phyloP scores from a whole-genome alignment of 805 yeast genomes.

The Henningerozyma blattae region DNA sequence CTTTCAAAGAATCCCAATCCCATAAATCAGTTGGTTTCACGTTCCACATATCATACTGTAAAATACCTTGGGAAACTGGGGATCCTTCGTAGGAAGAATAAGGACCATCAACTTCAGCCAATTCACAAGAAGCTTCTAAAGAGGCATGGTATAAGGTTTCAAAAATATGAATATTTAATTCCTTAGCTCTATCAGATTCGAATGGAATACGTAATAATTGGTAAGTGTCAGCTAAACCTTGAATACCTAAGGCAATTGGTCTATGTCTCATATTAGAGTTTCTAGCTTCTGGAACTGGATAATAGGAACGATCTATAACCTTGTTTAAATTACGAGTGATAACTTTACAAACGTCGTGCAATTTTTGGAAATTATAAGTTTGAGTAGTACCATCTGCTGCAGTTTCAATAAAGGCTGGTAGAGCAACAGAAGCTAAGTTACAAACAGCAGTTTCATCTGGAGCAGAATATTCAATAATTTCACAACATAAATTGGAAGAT shows the following conservation, averaged over 20 bases:
- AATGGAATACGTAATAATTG: conserved; percentile 73
- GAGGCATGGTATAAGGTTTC: conserved; percentile 96
- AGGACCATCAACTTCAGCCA: conserved; percentile 57
- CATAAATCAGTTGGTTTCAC: conserved; percentile 66
- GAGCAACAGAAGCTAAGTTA: conserved; percentile 82
- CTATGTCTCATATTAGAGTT: conserved; percentile 71
- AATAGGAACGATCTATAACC: conserved; percentile 74
- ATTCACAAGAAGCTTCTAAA: conserved; percentile 73
- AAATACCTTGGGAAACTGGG: conserved; percentile 75
- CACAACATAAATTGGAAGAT: conserved; percentile 90
- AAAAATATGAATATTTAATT: conserved; percentile 71
- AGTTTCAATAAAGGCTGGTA: conserved; percentile 60
- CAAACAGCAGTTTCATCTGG: conserved; percentile 94
- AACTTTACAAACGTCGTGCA: conserved; percentile 70
- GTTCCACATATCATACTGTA: conserved; percentile 86
- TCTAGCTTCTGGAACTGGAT: conserved; percentile 72
- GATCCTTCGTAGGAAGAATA: conserved; percentile 73
- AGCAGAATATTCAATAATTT: conserved; percentile 83
- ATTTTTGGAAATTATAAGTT: conserved; percentile 55
- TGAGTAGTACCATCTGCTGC: conserved; percentile 33
- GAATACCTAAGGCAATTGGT: conserved; percentile 97
- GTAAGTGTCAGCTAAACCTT: conserved; percentile 88
- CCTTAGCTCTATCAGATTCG: conserved; percentile 69
- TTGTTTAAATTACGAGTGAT: conserved; percentile 67
- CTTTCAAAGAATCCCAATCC: conserved; percentile 73